These are phyloP conservation scores for Dioszegia aurantiaca DNA, from an alignment of 768 basidiomycete species.

Conservation along the genomic window DNA sequence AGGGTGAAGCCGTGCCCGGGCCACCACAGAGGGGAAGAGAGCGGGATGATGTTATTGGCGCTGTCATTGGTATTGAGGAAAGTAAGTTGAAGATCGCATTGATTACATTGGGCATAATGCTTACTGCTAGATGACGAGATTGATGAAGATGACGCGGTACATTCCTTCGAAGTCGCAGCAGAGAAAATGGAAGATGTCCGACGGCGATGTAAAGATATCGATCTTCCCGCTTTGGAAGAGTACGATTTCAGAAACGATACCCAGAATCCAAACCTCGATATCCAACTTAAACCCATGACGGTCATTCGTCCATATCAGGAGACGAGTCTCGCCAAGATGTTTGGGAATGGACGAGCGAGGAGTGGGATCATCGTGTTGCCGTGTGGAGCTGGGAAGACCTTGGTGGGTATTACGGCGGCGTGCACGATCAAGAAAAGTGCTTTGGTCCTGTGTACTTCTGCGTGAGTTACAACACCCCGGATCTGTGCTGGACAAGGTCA, in stretches of 20 bases:
- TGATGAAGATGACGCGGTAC: slow-evolving; percentile 95
- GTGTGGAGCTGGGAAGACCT: slow-evolving; percentile 96
- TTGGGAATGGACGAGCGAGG: slow-evolving; percentile 96
- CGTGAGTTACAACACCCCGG: slow-evolving; percentile 60
- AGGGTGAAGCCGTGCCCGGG: slow-evolving; percentile 49
- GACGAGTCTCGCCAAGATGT: slow-evolving; percentile 98
- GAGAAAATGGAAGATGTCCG: slow-evolving; percentile 95
- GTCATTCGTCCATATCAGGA: slow-evolving; percentile 98
- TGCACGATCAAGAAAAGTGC: slow-evolving; percentile 99
- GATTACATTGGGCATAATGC: too few relatives aligned
- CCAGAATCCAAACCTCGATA: slow-evolving; percentile 92
- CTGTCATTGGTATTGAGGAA: slow-evolving; percentile 89
- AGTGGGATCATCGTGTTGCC: slow-evolving; percentile 98
- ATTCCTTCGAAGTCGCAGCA: slow-evolving; percentile 94
- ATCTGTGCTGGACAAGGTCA: background rate
- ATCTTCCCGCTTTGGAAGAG: slow-evolving; percentile 97
- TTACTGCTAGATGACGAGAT: slow-evolving; percentile 72
- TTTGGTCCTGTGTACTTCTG: slow-evolving; percentile 93
- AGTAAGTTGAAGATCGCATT: slow-evolving; percentile 64
- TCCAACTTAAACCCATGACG: slow-evolving; percentile 96
- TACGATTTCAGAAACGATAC: slow-evolving; percentile 99
- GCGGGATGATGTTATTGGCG: slow-evolving; percentile 75
- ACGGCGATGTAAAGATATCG: slow-evolving; percentile 91
- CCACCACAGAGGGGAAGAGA: slow-evolving; percentile 33
- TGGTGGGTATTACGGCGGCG: slow-evolving; percentile 98